Evolutionary conservation across 2,329 filamentous ascomycete genomes (phyloP), one percentile per base, ranked within the genome.

Genomic region (Calonectria pauciramosa): DNA sequence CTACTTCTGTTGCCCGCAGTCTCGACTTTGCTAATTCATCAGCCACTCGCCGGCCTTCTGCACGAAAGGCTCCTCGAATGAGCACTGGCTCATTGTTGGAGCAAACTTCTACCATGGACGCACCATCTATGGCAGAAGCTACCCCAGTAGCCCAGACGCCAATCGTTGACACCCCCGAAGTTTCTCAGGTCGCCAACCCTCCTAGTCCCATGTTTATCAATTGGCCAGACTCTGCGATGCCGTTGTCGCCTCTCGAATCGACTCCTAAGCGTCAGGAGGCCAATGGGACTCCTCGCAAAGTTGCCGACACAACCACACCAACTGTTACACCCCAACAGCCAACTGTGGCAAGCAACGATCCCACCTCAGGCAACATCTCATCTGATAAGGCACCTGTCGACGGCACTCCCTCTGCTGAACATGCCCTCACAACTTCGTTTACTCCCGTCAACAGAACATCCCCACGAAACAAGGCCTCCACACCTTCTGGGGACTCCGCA

Each of bases 391-490:
- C 14, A 49, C 26, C 51, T 28, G 49, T 30, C 4, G 56, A 69
- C 32, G 18, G 36, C 23, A 71, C 70, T 38, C 74, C 76, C 5
- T 36, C 67, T 32, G 30, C 68, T 2, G 68, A 69, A 8, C 70
- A 74, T 2, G 73, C 73, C 8, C 68, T 75, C 20, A 78, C 72
- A 10, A 69, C 76, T 14, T 80, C 81, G 1, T 83, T 82, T 30
- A 83, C 79, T 13, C 78, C 82, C 20, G 80, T 83, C 49, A 82
- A 82, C 65, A 75, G 74, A 41, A 56, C 59, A 18, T 71, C 75
- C 14, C 75, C 77, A 4, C 47, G 63, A 20, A 70, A 66, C 41
- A 64, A 72, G 54, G 23, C 67, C 20, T 70, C 73, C 2, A 70
- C 73, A 16, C 51, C 74, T 8, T 60, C 71, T 7, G 71, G 70